Evolutionary conservation across 2,329 filamentous ascomycete species (phyloP), one percentile per base, ranked within the genome.

Genomic region (Dactylellina sp.): DNA sequence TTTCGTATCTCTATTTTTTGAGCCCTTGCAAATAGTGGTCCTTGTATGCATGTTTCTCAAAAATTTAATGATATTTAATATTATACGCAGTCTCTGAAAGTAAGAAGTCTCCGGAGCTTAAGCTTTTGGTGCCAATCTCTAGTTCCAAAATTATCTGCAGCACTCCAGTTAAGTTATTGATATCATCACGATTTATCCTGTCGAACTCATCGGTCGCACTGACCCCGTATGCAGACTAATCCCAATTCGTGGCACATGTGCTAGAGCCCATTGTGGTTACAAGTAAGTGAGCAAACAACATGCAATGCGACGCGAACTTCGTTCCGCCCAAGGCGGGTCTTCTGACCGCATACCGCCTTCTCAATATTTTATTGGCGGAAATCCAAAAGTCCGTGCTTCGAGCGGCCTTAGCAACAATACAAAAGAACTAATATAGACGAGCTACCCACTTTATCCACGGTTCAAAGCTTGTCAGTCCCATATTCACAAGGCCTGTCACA

Each of bases 381-480:
- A n/a, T 42, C 42, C n/a, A 59, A 63, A 59, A 52, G 1, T 22
- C 66, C 50, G 66, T 39, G 25, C 49, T 56, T 39, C 18, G 24
- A 44, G 9, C n/a, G 42, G 49, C 11, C 42, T 49, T 49, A 22
- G 22, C 39, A 20, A 37, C 40, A 53, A 44, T n/a, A 4, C 9
- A 7, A 55, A 60, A 28, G 57, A 32, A 37, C 42, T 71, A 63
- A 62, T 71, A 71, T 71, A 57, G 57, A 56, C 28, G 50, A 71
- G 25, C 52, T 25, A 46, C 46, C 46, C 66, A 64, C 59, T 71
- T 71, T 71, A 71, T 59, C 66, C 66, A 71, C 59, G 59, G 66
- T 49, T 59, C 28, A 50, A 63, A 59, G 57, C 42, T 57, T 57
- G 65, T 68, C 25, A 60, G 53, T 14, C 25, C 14, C 32, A 22